Conservation (phyloP, 2,329 filamentous ascomycete species). For the Cadophora luteo-olivacea region DNA sequence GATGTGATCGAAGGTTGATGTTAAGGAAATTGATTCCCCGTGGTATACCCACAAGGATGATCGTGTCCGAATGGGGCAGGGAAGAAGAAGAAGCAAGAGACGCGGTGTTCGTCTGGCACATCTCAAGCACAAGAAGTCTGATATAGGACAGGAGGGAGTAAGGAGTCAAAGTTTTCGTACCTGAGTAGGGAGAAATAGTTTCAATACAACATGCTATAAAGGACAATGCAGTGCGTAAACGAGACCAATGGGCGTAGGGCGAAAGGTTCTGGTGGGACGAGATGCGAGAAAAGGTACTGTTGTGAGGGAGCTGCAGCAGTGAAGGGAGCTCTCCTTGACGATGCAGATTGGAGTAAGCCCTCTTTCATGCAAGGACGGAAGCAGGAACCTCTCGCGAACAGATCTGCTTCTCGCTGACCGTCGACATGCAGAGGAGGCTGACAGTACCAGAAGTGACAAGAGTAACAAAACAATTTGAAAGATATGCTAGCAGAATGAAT, state of each 20-base stretch:
- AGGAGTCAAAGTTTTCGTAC: constrained; percentile 24
- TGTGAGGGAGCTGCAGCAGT: constrained; percentile 21
- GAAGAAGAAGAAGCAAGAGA: constrained; percentile 12
- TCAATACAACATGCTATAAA: constrained; percentile 29
- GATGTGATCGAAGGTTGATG: constrained; percentile 20
- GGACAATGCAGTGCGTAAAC: constrained; percentile 16
- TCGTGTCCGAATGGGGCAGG: constrained; percentile 13
- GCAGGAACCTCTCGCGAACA: constrained; percentile 31
- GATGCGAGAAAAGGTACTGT: constrained; percentile 14
- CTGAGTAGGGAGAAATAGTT: constrained; percentile 22
- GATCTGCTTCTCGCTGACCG: constrained; percentile 10
- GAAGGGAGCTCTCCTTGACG: constrained; percentile 27
- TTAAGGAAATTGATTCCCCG: constrained; percentile 23
- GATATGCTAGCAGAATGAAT: neutral
- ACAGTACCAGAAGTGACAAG: constrained; percentile 6
- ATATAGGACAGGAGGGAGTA: constrained; percentile 22
- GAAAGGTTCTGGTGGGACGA: constrained; percentile 19
- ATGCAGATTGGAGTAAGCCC: constrained; percentile 28
- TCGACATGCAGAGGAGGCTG: constrained; percentile 24
- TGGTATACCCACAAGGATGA: constrained; percentile 29
- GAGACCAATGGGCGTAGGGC: constrained; percentile 20
- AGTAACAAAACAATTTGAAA: neutral
- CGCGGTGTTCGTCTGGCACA: constrained; percentile 2
- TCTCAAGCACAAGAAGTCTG: constrained; percentile 20
- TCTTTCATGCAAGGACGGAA: constrained; percentile 33